These are phyloP conservation scores for Oryza nivara DNA, from an alignment of 176 grass and related monocot species.

Conservation along the genomic window DNA sequence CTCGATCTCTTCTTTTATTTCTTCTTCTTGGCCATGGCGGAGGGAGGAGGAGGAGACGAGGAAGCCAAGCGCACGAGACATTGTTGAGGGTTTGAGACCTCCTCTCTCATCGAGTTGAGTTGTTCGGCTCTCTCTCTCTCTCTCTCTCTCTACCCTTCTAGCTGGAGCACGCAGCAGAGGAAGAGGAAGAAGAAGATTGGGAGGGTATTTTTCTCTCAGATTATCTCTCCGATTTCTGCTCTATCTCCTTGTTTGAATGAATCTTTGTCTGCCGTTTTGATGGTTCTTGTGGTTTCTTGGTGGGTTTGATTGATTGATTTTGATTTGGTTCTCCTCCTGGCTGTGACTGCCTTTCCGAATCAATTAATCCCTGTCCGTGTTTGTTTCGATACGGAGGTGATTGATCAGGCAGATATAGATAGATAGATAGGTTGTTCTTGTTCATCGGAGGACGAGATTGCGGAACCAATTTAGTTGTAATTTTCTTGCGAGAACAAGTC, in stretches of 20 bases:
- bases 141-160: not conserved
- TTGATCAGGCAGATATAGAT: not conserved
- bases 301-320: not conserved
- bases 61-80: not conserved
- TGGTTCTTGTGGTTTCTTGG: not conserved
- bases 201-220: not conserved
- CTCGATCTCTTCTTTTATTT: not conserved
- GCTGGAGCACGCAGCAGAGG: not conserved
- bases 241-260: not conserved
- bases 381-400: not conserved
- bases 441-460: no score
- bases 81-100: not conserved
- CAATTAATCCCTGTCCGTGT: not conserved
- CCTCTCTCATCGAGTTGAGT: not conserved
- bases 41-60: not conserved
- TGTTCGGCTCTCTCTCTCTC: not conserved
- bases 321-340: no score
- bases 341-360: not conserved
- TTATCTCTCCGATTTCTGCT: not conserved
- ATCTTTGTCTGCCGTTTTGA: not conserved
- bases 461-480: no score
- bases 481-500: no score
- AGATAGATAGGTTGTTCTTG: not conserved
- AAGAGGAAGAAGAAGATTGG: constrained; percentile 32
- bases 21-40: not conserved